Base-by-base conservation (phyloP, 2,329 filamentous ascomycete genomes). In the Aspergillus piperis region DNA sequence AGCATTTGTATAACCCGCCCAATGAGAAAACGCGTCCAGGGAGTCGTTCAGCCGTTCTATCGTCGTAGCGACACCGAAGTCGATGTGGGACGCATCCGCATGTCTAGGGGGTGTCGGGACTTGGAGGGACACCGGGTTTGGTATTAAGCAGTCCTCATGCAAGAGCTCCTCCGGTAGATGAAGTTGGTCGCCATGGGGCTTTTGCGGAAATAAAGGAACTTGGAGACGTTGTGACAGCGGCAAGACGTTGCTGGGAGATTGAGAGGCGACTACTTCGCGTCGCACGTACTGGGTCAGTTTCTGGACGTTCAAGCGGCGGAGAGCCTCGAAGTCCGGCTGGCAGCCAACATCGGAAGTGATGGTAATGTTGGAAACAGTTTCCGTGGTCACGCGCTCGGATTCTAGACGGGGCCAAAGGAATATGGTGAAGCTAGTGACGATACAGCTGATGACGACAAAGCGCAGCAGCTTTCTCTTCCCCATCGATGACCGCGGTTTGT, bases 41-140 rank as follows among this genome's bases (percentile, higher is more conserved):
- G 84, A 84, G 6, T 79, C 77, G 41, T 79, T 72, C 58, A 87
- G 71, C 36, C 85, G 80, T 25, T 78, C 76, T 32, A 82, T 75
- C 7, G 77, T 81, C 21, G 84, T 86, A 0, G 85, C 83, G 4
- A 87, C 79, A 58, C 84, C 85, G 62, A 88, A 87, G 59, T 85
- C 72, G 48, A 86, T 78, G 54, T 86, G 79, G 4, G 76, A 75
- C 0, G 78, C 74, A 63, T 84, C 83, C 8, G 77, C 76, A 30
- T 73, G 66, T 30, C 70, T 67, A 0, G 81, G 78, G 0, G 80
- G 77, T 0, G 66, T 65, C 0, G 83, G 80, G 0, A 86, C 82
- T 3, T 75, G 67, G 6, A 87, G 68, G 0, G 74, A 67, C 17
- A 87, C 71, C 2, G 81, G 76, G 17, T 82, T 70, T 1, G 80